phyloP scores from a whole-genome alignment of 2,329 filamentous ascomycete genomes.

The Arthroderma sp. region DNA sequence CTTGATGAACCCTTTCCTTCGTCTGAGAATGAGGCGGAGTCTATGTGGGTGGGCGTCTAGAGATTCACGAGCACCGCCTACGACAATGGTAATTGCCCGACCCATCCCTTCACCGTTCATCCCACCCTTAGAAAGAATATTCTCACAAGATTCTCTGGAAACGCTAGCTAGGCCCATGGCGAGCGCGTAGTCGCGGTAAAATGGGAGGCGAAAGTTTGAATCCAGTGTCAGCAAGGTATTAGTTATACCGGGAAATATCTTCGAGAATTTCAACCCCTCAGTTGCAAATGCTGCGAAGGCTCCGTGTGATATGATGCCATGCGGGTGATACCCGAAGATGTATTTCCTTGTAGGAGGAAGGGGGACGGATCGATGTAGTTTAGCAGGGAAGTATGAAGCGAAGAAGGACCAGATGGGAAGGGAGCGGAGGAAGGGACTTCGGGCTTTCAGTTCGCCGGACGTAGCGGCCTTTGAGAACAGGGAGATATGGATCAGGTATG shows the following conservation, averaged over 20 bases:
- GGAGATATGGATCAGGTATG: conserved; percentile 68
- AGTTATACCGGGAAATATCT: conserved; percentile 86
- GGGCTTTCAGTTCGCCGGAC: conserved; percentile 60
- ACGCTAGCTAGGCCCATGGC: conserved; percentile 79
- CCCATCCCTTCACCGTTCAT: conserved; percentile 71
- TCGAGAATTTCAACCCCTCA: conserved; percentile 72
- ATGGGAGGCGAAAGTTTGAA: conserved; percentile 82
- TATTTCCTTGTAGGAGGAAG: conserved; percentile 78
- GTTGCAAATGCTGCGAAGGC: conserved; percentile 86
- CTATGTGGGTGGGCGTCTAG: conserved; percentile 72
- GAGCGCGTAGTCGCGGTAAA: conserved; percentile 91
- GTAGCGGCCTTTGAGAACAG: conserved; percentile 65
- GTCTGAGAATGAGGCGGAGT: conserved; percentile 64
- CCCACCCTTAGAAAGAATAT: conserved; percentile 69
- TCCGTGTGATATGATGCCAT: conserved; percentile 95
- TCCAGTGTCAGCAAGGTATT: conserved; percentile 92
- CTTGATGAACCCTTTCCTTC: conserved; percentile 87
- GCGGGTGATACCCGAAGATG: conserved; percentile 93
- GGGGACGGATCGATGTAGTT: conserved; percentile 69
- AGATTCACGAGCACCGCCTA: conserved; percentile 84
- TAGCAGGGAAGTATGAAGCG: conserved; percentile 81
- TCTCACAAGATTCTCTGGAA: conserved; percentile 81
- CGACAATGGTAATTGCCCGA: conserved; percentile 88
- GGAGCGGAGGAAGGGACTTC: conserved; percentile 60
- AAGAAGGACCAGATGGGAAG: conserved; percentile 76